phyloP scores from a whole-genome alignment of 495 filamentous ascomycete genomes.

The Aspergillus taichungensis region DNA sequence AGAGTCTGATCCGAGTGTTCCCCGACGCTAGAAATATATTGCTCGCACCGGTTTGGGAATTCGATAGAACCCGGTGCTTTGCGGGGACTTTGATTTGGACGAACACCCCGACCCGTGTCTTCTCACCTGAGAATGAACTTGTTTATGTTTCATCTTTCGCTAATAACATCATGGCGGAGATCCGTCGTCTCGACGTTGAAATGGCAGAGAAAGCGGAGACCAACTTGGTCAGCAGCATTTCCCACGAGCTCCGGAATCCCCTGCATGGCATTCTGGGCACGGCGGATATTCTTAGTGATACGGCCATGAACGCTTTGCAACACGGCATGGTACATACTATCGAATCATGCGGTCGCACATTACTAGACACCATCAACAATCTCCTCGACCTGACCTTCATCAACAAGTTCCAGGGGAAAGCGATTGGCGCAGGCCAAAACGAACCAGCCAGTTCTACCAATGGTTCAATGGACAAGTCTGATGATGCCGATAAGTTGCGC shows the following conservation, averaged over 20 bases:
- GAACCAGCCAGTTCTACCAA: too few species aligned
- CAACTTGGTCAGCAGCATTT: slow-evolving; percentile 60
- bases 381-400: slow-evolving; percentile 45
- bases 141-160: slow-evolving; percentile 46
- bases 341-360: slow-evolving; percentile 54
- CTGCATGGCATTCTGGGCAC: slow-evolving; percentile 57
- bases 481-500: background rate
- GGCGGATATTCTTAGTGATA: slow-evolving; percentile 53
- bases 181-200: slow-evolving; percentile 43
- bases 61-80: slow-evolving; percentile 50
- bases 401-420: slow-evolving; percentile 11
- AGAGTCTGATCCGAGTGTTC: slow-evolving; percentile 15
- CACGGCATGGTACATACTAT: slow-evolving; percentile 54
- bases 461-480: background rate
- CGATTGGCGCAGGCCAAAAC: too few species aligned
- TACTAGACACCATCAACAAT: slow-evolving; percentile 64
- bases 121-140: slow-evolving; percentile 36
- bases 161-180: slow-evolving; percentile 54
- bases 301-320: slow-evolving; percentile 44
- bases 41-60: slow-evolving; percentile 50
- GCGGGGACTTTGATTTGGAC: slow-evolving; percentile 52
- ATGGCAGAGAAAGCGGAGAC: slow-evolving; percentile 47
- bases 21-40: slow-evolving; percentile 15
- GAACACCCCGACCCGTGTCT: slow-evolving; percentile 25
- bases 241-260: slow-evolving; percentile 60